Conservation (phyloP, 306 rosid species). For the Vicia villosa region DNA sequence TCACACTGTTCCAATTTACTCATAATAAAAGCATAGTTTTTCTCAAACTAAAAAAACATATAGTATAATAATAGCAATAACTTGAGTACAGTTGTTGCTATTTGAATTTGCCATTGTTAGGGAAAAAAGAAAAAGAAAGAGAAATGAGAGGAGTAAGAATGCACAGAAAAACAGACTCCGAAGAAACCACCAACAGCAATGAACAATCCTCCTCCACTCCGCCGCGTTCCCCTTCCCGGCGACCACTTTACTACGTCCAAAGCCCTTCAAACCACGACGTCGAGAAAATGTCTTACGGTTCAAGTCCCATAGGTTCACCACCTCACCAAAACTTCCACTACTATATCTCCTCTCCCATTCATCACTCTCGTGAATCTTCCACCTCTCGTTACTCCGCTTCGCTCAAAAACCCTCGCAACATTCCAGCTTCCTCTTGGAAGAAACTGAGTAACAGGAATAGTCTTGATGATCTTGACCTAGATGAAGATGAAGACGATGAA, state of each 20-base stretch:
- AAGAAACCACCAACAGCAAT: conserved; percentile 64
- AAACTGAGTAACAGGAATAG: conserved; percentile 45
- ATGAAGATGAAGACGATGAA: conserved; percentile 1
- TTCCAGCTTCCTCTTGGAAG: conserved; percentile 54
- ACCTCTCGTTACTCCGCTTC: conserved; percentile 92
- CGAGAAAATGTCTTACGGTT: conserved; percentile 95
- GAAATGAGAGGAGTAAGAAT: conserved; percentile 37
- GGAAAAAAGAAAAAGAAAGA: background rate
- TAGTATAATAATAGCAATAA: no score
- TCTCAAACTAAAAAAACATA: no score
- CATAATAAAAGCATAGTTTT: no score
- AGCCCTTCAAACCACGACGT: conserved; percentile 92
- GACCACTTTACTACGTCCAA: conserved; percentile 88
- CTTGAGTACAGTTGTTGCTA: background rate
- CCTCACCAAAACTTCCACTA: conserved; percentile 62
- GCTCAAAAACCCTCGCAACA: conserved; percentile 55
- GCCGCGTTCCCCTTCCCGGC: conserved; percentile 72
- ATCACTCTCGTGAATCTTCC: conserved; percentile 96
- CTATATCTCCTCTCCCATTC: conserved; percentile 81
- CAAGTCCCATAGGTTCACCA: conserved; percentile 79
- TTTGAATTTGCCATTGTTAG: background rate
- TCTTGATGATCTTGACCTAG: conserved; percentile 31
- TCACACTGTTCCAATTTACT: no score
- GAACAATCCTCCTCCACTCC: conserved; percentile 68
- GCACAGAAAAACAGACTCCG: conserved; percentile 90